Percentiles rank a stretch among this genome's conserved stretches.
Evolutionary conservation across 2,329 filamentous ascomycete genomes (phyloP).

Genomic region (Sphaerulina populicola): DNA sequence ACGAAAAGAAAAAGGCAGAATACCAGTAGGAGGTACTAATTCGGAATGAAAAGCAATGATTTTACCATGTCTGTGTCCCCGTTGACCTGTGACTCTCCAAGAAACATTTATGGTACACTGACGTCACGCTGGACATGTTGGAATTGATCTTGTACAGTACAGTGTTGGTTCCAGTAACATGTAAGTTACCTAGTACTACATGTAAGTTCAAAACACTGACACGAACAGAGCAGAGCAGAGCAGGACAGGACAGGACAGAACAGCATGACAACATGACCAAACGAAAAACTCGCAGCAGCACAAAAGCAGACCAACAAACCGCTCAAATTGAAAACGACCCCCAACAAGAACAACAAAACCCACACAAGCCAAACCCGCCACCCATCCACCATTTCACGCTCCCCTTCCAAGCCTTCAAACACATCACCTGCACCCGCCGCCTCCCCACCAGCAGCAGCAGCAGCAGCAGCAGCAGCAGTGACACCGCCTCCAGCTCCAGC

Average conservation of each 20-base stretch:
- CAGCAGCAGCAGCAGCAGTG: too few relatives aligned
- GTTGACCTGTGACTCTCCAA: too few relatives aligned
- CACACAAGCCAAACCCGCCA: neutral
- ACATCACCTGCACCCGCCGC: slow-evolving; percentile 17
- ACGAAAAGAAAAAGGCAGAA: neutral
- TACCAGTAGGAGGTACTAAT: neutral
- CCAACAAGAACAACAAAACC: neutral
- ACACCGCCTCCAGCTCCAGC: too few relatives aligned
- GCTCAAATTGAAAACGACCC: too few relatives aligned
- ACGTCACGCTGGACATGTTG: too few relatives aligned
- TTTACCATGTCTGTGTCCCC: neutral
- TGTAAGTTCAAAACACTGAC: neutral
- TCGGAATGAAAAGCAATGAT: neutral
- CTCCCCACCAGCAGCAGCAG: too few relatives aligned
- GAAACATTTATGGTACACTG: too few relatives aligned
- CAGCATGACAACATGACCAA: neutral
- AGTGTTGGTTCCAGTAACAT: too few relatives aligned
- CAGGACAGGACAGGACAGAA: neutral
- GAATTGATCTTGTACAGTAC: too few relatives aligned
- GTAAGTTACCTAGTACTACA: too few relatives aligned
- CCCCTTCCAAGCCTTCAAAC: slow-evolving; percentile 17
- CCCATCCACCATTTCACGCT: slow-evolving; percentile 10
- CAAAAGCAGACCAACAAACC: neutral
- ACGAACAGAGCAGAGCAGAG: neutral
- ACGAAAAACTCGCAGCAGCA: neutral